Conservation (phyloP, 345 rosid species). For the Corymbia maculata region DNA sequence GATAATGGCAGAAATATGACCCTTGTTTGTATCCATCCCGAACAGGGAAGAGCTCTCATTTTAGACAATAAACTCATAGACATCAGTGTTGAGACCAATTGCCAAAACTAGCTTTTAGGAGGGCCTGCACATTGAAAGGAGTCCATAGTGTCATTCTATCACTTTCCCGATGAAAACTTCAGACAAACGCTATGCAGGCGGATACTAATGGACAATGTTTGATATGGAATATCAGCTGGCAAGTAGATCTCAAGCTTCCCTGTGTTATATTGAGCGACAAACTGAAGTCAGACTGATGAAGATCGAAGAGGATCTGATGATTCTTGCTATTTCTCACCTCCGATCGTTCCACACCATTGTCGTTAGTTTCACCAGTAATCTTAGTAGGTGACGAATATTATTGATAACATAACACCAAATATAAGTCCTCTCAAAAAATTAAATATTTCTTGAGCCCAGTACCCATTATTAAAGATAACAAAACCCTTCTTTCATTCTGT, state of each 20-base stretch:
- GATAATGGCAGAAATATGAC: background rate
- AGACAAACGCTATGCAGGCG: background rate
- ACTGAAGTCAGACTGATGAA: background rate
- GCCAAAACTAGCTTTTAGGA: background rate
- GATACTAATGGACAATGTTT: background rate
- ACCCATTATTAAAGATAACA: too few relatives aligned
- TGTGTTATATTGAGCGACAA: background rate
- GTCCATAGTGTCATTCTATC: background rate
- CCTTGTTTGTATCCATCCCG: background rate
- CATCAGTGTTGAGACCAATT: background rate
- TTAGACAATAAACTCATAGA: background rate
- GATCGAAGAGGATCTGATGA: background rate
- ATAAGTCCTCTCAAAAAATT: fast-evolving
- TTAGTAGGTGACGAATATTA: background rate
- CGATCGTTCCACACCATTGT: background rate
- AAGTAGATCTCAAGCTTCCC: background rate
- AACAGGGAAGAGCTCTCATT: background rate
- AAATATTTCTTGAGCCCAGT: background rate
- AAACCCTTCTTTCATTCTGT: too few relatives aligned
- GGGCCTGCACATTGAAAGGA: background rate
- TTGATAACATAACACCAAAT: background rate
- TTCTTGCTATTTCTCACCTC: fast-evolving
- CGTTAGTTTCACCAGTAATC: background rate
- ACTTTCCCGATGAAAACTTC: background rate
- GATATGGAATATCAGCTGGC: background rate